Conservation (phyloP, 2,329 filamentous ascomycete genomes). For the Phoma herbarum region DNA sequence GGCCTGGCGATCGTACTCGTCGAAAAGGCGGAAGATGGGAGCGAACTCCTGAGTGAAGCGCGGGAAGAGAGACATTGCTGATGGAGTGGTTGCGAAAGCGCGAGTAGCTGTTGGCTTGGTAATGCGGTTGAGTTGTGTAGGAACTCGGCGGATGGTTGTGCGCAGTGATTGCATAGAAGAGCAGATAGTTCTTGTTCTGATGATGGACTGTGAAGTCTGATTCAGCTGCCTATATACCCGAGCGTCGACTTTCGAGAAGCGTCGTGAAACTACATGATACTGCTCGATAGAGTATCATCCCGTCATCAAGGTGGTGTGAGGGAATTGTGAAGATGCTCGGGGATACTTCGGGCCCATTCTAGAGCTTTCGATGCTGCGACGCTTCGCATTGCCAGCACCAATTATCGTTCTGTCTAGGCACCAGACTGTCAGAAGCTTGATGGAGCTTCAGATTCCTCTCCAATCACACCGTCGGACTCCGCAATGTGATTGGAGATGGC, state of each 20-base stretch:
- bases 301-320: slow-evolving; percentile 22
- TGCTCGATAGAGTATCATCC: slow-evolving; percentile 15
- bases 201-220: slow-evolving; percentile 24
- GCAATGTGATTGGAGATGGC: not conserved
- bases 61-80: slow-evolving; percentile 55
- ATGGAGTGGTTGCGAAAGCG: slow-evolving; percentile 33
- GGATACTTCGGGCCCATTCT: slow-evolving; percentile 35
- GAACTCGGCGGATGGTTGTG: slow-evolving; percentile 43
- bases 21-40: slow-evolving; percentile 58
- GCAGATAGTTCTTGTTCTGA: slow-evolving; percentile 36
- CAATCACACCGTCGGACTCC: not conserved
- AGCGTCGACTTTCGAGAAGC: slow-evolving; percentile 38
- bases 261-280: slow-evolving; percentile 24
- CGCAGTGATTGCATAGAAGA: slow-evolving; percentile 51
- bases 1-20: slow-evolving; percentile 56
- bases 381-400: slow-evolving; percentile 16
- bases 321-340: slow-evolving; percentile 33
- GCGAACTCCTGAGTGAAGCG: slow-evolving; percentile 53
- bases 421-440: not conserved
- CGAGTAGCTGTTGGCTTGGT: slow-evolving; percentile 38
- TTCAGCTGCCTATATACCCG: slow-evolving; percentile 42
- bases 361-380: slow-evolving; percentile 30
- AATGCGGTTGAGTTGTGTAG: slow-evolving; percentile 40
- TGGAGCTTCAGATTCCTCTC: slow-evolving; percentile 2
- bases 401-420: not conserved